Evolutionary conservation across 176 grass and related monocot genomes (phyloP).

Genomic region (Zoysia japonica): DNA sequence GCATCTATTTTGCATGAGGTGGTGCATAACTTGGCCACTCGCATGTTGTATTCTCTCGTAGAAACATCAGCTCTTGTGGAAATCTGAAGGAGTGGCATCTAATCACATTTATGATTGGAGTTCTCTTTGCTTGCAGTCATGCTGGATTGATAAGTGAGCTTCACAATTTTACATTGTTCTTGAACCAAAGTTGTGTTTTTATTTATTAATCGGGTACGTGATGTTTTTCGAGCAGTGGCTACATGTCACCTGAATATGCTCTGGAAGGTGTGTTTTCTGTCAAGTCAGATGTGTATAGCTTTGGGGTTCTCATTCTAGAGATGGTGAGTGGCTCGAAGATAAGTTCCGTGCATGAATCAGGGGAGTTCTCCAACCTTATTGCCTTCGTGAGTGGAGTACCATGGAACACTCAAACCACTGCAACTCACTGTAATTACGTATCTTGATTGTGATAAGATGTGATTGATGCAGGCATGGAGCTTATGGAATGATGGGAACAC

Average conservation of each 20-base stretch:
- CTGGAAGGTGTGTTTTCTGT: constrained; percentile 45
- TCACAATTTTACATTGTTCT: neutral
- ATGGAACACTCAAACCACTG: neutral
- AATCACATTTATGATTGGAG: too few relatives aligned
- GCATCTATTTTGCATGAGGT: too few relatives aligned
- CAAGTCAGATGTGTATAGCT: constrained; percentile 55
- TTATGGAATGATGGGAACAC: constrained; percentile 44
- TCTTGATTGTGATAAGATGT: neutral
- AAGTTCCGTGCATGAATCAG: neutral
- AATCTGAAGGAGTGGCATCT: too few relatives aligned
- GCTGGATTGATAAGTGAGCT: neutral
- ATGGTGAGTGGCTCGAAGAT: constrained; percentile 52
- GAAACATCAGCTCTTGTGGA: too few relatives aligned
- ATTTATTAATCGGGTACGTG: neutral
- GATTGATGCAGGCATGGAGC: constrained; percentile 43
- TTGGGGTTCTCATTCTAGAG: constrained; percentile 43
- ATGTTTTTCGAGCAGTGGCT: constrained; percentile 36
- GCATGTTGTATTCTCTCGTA: too few relatives aligned
- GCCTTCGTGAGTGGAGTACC: constrained; percentile 29
- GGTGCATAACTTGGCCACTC: too few relatives aligned
- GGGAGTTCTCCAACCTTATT: constrained; percentile 28
- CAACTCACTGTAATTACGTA: neutral
- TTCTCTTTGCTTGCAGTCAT: too few relatives aligned
- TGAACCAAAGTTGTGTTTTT: neutral
- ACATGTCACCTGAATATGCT: constrained; percentile 61